Conservation (phyloP, 257 asterid genomes). For the Lantana camara region DNA sequence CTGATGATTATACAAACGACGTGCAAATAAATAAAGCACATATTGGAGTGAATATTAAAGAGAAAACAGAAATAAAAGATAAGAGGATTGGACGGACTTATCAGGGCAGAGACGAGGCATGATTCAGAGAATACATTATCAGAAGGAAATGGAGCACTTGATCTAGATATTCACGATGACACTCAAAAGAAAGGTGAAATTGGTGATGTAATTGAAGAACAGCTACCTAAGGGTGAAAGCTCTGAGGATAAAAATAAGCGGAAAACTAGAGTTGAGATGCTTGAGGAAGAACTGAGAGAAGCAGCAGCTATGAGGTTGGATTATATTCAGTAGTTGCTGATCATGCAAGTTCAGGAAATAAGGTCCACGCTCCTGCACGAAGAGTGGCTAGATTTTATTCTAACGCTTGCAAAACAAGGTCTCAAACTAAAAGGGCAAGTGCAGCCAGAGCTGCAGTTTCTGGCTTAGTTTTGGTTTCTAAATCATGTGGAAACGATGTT, state of each 20-base stretch:
- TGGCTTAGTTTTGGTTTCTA: constrained; percentile 85
- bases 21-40: constrained; percentile 18
- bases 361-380: constrained; percentile 91
- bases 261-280: constrained; percentile 59
- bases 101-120: no score
- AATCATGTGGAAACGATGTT: constrained; percentile 94
- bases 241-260: constrained; percentile 42
- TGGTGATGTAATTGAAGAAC: constrained; percentile 28
- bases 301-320: constrained; percentile 79
- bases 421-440: constrained; percentile 63
- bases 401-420: constrained; percentile 65
- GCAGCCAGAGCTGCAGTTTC: constrained; percentile 81
- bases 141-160: constrained; percentile 28
- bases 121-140: no score
- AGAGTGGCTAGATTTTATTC: constrained; percentile 78
- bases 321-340: constrained; percentile 84
- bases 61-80: constrained; percentile 17
- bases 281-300: constrained; percentile 87
- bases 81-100: no score
- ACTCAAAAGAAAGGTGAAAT: constrained; percentile 29
- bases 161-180: constrained; percentile 30
- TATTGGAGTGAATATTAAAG: constrained; percentile 9
- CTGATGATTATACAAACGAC: constrained; percentile 15
- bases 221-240: constrained; percentile 34
- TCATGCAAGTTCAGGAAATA: constrained; percentile 79